phyloP scores from a whole-genome alignment of 2,329 filamentous ascomycete species.

The Rhytidhysteron rufulum region DNA sequence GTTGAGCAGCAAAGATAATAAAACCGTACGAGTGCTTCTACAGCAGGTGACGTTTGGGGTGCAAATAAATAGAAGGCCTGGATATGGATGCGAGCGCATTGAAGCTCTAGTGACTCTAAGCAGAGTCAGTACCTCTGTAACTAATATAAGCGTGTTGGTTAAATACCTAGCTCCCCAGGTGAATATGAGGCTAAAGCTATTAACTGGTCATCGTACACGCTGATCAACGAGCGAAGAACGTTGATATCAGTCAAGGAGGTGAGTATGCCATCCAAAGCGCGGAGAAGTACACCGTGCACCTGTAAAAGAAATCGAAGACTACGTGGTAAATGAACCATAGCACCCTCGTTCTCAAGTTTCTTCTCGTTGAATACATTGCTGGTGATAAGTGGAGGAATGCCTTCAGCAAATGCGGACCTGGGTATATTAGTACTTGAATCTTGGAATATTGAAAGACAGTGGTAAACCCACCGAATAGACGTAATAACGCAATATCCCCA shows the following conservation, averaged over 20 bases:
- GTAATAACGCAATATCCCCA: constrained; percentile 37
- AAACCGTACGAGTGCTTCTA: constrained; percentile 24
- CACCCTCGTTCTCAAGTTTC: constrained; percentile 28
- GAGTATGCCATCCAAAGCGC: constrained; percentile 30
- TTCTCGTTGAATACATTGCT: constrained; percentile 31
- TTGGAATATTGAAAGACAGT: background rate
- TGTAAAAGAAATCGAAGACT: constrained; percentile 32
- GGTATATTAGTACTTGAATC: background rate
- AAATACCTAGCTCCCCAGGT: constrained; percentile 26
- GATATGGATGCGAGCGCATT: constrained; percentile 32
- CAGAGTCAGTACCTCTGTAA: too few relatives aligned
- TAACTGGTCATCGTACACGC: constrained; percentile 34
- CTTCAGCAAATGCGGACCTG: constrained; percentile 30
- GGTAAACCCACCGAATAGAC: constrained; percentile 26
- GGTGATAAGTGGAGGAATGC: constrained; percentile 28
- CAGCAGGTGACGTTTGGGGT: constrained; percentile 22
- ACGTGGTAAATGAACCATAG: constrained; percentile 24
- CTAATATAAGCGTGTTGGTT: too few relatives aligned
- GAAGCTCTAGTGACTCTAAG: too few relatives aligned
- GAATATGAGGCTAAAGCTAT: constrained; percentile 24
- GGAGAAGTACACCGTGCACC: constrained; percentile 28
- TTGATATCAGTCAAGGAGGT: constrained; percentile 28
- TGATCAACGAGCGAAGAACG: constrained; percentile 29
- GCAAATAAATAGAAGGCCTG: constrained; percentile 36
- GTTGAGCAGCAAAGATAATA: constrained; percentile 31